Evolutionary conservation across 495 filamentous ascomycete species (phyloP), one percentile per base, ranked within the genome.

Genomic region (Aspergillus ellipticus): DNA sequence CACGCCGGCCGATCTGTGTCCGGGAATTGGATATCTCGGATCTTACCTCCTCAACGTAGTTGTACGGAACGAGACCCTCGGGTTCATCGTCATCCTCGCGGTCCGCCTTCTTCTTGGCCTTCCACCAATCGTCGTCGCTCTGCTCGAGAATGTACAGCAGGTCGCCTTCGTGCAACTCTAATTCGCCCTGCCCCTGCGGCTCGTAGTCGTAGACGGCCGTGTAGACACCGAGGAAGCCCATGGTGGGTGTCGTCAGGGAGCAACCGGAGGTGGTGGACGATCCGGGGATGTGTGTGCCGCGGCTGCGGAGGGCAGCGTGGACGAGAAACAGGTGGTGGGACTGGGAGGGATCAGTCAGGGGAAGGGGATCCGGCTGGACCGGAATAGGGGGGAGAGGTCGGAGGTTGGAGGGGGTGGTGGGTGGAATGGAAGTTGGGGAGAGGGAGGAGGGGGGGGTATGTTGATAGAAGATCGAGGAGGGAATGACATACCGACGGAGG

Each of bases 121-220:
- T 96, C 93, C 93, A 97, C 93, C 93, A 97, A 66, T 89, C 89
- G 76, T 97, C 93, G 6, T 96, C 68, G 67, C 84, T 90, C 77
- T 96, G 96, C 62, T 97, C 90, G 47, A 97, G 77, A 29, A 99
- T 79, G 69, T 93, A 97, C 39, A 99, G 82, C 46, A 97, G 62
- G 68, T 99, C 95, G 54, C 92, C 94, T 65, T 97, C 93, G 53
- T 77, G 74, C 57, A 99, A 88, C 59, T 86, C 78, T 55, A 99
- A 79, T 82, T 99, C 95, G 49, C 88, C 85, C 57, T 91, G 88
- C 59, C 82, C 86, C 72, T 96, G 92, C 55, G 94, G 92, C 55
- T 80, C 79, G 76, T 97, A 99, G 78, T 96, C 90, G 81, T 95
- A 97, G 65, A 96, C 64, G 65, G 92, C 93, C 69, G 84, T 88